A percentile compares a stretch with the other conserved stretches of the same genome.
Conservation (phyloP, 108 stramenopile genomes). For the Seminavis robusta region DNA sequence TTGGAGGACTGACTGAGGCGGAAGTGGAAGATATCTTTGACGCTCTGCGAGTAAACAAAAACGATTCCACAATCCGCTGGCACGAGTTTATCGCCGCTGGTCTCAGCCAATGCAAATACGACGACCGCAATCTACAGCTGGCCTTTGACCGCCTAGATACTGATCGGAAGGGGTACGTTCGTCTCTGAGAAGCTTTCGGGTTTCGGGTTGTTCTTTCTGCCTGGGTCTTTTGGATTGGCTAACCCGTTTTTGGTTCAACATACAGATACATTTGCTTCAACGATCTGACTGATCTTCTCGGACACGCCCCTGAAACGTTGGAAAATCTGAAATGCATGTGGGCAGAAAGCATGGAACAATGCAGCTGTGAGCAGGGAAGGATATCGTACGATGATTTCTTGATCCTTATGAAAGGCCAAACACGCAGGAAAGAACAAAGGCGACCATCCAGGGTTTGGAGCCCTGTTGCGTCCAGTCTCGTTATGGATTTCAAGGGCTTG, state of each 20-base stretch:
- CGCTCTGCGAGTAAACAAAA: slow-evolving; percentile 52
- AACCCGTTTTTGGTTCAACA: background rate
- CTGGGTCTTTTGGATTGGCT: background rate
- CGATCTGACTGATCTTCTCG: slow-evolving; percentile 72
- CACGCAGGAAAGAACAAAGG: too few relatives aligned
- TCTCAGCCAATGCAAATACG: slow-evolving; percentile 71
- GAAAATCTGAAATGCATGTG: slow-evolving; percentile 52
- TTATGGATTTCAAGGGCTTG: too few relatives aligned
- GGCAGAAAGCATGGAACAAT: slow-evolving; percentile 39
- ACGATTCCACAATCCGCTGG: slow-evolving; percentile 71
- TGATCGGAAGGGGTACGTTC: slow-evolving; percentile 58
- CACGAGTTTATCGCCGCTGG: slow-evolving; percentile 86
- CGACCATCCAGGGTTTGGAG: too few relatives aligned
- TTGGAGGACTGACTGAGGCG: slow-evolving; percentile 65
- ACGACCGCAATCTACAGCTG: slow-evolving; percentile 74
- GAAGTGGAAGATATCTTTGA: slow-evolving; percentile 78
- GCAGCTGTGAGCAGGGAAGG: too few relatives aligned
- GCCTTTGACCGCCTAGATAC: slow-evolving; percentile 83
- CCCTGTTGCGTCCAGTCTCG: too few relatives aligned
- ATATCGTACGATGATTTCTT: too few relatives aligned
- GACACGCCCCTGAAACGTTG: slow-evolving; percentile 42
- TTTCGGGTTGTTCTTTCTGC: background rate
- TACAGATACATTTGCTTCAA: slow-evolving; percentile 67
- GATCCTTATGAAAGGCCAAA: too few relatives aligned
- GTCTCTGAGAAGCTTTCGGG: background rate